Base-by-base conservation (phyloP, 2,329 filamentous ascomycete species). In the Dendryphion nanum region DNA sequence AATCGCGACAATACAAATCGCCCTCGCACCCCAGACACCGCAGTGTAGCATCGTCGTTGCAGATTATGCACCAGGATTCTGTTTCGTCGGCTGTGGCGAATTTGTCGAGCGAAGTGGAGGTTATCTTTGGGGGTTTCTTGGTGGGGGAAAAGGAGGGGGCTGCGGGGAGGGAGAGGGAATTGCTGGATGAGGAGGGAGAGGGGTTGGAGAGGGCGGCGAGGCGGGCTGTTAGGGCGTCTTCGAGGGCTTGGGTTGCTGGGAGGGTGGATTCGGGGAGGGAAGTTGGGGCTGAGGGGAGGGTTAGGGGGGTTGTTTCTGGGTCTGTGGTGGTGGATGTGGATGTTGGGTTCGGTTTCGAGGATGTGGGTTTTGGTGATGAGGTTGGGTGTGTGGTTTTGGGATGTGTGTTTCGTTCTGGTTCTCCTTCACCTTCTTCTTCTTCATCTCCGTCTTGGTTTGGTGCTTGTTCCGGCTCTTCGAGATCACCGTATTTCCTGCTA, bases 41-140 rank as follows among this genome's bases (percentile, higher is more conserved):
- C 18, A 93, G 67, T 3, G 80, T 81, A 0, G 84, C 87, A 55
- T 93, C 85, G 41, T 89, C 86, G 32, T 85, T 80, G 59, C 89
- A 95, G 7, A 93, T 89, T 20, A 83, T 78, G 61, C 89, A 94
- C 86, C 87, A 94, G 1, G 76, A 79, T 29, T 83, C 81, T 44
- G 83, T 75, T 51, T 91, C 86, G 21, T 84, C 82, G 51, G 90
- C 83, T 0, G 82, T 79, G 8, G 29, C 29, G 56, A 66, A 70
- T 33, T 57, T 60, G n/a, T 64, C 55, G 12, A 66, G 33, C n/a
- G n/a, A n/a, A 33, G 53, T 69, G 5, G 61, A 57, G 1, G 17
- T 29, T n/a, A 61, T 39, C 33, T 59, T 63, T 2, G 57, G 50
- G 7, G 63, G 60, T 31, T 64, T 68, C 21, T 58, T 50, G 2